These are phyloP conservation scores for Fusarium phyllophilum DNA, from an alignment of 2,329 filamentous ascomycete species.

Conservation along the genomic window DNA sequence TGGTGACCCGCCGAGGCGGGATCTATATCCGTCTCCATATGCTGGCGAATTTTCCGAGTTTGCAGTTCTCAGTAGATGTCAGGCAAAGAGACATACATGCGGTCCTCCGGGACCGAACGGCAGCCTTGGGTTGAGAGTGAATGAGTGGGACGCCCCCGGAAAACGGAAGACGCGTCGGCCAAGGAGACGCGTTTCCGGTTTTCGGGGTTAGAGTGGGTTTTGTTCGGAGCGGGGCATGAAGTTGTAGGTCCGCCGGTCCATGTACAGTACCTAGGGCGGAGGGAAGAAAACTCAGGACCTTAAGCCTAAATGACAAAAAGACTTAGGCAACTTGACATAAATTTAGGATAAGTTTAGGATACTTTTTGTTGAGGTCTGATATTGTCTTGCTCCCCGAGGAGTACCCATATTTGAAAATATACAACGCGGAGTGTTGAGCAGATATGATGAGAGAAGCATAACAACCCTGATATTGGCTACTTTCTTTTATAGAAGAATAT, in stretches of 20 bases:
- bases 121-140: conserved; percentile 10
- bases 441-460: background rate
- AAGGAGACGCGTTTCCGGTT: conserved; percentile 31
- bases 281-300: background rate
- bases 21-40: conserved; percentile 39
- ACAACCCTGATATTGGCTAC: background rate
- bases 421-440: background rate
- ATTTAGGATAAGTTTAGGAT: background rate
- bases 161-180: conserved; percentile 36
- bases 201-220: conserved; percentile 24
- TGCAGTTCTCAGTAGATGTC: background rate
- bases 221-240: conserved; percentile 17
- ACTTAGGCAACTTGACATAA: background rate
- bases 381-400: background rate
- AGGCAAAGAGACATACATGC: background rate
- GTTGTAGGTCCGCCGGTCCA: background rate
- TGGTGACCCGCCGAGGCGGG: conserved; percentile 43
- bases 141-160: conserved; percentile 33
- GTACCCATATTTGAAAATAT: background rate
- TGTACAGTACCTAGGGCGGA: background rate
- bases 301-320: background rate
- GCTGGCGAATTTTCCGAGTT: background rate
- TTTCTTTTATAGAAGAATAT: background rate
- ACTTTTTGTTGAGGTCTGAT: background rate
- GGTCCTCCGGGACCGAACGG: conserved; percentile 24